Evolutionary conservation across 1,139 yeast species (phyloP), one percentile per base, ranked within the genome.

Genomic region (Yamadazyma siamensis): DNA sequence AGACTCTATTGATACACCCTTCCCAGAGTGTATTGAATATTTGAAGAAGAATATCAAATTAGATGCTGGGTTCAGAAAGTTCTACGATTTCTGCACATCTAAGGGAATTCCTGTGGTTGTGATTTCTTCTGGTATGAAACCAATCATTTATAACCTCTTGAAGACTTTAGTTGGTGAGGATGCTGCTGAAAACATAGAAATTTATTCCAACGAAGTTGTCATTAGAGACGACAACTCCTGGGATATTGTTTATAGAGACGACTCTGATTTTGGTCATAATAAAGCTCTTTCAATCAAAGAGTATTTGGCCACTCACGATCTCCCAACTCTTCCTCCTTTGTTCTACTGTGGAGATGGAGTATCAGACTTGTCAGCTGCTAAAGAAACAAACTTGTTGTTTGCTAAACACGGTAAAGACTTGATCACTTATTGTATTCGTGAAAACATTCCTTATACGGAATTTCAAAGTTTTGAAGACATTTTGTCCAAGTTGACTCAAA

Each of bases 311-410:
- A 41, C 63, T 55, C 54, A 72, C 67, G 46, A 63, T 49, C 52
- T 60, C 62, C 40, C 33, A 13, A 38, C 30, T 8, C 26, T 38
- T 11, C 88, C 91, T 8, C 64, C 68, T 26, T 68, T 88, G 47
- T 85, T 89, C 55, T 91, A 91, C 66, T 85, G 95, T 52, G 98
- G 98, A 35, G 98, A 91, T 54, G 99, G 99, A 38, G 96, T 91
- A 17, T 81, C 94, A 33, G 99, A 91, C 56, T 68, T 91, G 44
- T 78, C 88, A 39, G 98, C 98, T 15, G 97, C 97, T 19, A 80
- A 83, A 52, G 96, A 91, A 56, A 88, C 98, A 29, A 89, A 94
- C 56, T 67, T 89, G 47, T 65, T 91, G 46, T 91, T 91, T 59
- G 98, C 98, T 33, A 91, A 88, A 63, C 77, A 78, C 43, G 98